Conservation (phyloP, 345 rosid genomes). For the Populus nigra region DNA sequence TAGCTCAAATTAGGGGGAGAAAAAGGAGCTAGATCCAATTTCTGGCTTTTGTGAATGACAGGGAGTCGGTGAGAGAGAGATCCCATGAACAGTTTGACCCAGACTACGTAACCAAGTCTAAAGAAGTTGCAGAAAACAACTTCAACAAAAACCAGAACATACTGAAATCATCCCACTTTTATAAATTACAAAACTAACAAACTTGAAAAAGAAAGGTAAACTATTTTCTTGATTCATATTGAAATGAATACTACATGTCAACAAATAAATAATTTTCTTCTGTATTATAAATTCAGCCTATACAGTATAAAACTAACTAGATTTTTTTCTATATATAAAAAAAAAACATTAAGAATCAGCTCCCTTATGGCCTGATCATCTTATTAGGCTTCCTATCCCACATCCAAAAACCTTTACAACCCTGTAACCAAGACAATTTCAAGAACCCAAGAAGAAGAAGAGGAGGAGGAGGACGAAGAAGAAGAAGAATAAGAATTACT, state of each 20-base stretch:
- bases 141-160: not conserved
- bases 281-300: not conserved
- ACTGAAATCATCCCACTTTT: not conserved
- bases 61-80: not conserved
- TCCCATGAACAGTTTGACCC: not conserved
- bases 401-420: not conserved
- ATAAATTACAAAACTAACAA: not conserved
- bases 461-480: not conserved
- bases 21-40: not conserved
- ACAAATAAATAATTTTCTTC: not conserved
- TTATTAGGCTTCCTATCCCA: not conserved
- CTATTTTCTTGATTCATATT: not conserved
- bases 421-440: not conserved
- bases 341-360: not conserved
- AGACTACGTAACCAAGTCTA: not conserved
- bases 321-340: not conserved
- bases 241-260: not conserved
- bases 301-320: not conserved
- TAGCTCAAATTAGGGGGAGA: not conserved
- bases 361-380: slow-evolving; percentile 6
- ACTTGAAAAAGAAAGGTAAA: not conserved
- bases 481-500: not conserved
- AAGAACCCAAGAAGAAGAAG: not conserved
- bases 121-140: not conserved
- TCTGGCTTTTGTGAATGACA: not conserved